Evolutionary conservation across 1,284 basidiomycete species (phyloP).

Genomic region (Malassezia restricta): DNA sequence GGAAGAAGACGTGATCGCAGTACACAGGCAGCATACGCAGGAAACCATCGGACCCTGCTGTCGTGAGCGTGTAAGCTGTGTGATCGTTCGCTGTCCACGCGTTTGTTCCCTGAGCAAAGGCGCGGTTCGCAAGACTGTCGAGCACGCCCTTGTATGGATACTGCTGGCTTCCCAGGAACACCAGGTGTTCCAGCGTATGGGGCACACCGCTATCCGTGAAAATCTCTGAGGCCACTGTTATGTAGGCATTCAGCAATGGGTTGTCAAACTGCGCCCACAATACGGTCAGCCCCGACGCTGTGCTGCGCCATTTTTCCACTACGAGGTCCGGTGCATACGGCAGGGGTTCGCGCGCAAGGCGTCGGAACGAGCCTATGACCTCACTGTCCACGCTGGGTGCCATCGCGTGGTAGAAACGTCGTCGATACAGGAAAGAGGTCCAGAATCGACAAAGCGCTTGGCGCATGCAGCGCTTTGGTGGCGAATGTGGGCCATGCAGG

Average conservation of each 20-base stretch:
- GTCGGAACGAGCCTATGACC: conserved; percentile 60
- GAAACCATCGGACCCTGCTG: conserved; percentile 90
- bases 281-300: conserved; percentile 60
- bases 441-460: not conserved
- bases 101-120: conserved; percentile 72
- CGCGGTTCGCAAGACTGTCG: conserved; percentile 90
- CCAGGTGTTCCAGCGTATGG: conserved; percentile 42
- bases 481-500: not conserved
- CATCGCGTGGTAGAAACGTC: not conserved
- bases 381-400: not conserved
- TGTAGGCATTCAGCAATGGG: conserved; percentile 81
- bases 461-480: conserved; percentile 1
- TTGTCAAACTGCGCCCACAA: conserved; percentile 54
- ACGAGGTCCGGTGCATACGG: conserved; percentile 60
- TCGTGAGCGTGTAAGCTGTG: conserved; percentile 83
- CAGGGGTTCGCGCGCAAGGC: conserved; percentile 60
- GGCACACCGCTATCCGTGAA: conserved; percentile 51
- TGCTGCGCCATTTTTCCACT: conserved; percentile 73
- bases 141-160: conserved; percentile 93
- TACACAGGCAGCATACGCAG: conserved; percentile 87
- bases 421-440: not conserved
- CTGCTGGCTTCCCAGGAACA: conserved; percentile 39
- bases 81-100: conserved; percentile 54
- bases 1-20: conserved; percentile 92
- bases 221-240: conserved; percentile 79